These are phyloP conservation scores for Botrytis medusae DNA, from an alignment of 2,329 filamentous ascomycete genomes.

Conservation along the genomic window DNA sequence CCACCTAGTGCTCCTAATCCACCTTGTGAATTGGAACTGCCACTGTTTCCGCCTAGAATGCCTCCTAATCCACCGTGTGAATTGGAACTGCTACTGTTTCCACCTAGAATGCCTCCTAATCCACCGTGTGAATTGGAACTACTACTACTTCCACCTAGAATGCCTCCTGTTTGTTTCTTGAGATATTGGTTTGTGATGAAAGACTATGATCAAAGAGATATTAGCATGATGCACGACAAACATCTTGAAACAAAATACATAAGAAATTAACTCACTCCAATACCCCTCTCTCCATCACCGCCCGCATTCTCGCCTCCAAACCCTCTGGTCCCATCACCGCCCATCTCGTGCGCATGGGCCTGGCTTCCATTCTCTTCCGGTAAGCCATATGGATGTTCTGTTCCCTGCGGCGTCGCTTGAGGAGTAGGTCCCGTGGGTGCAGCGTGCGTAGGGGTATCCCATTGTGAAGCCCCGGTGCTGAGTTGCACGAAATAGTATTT, in stretches of 20 bases:
- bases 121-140: conserved; percentile 30
- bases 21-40: conserved; percentile 27
- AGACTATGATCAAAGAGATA: conserved; percentile 24
- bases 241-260: not conserved
- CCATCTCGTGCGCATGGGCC: conserved; percentile 42
- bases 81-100: conserved; percentile 21
- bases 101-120: conserved; percentile 26
- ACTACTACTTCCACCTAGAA: conserved; percentile 15
- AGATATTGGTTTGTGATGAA: conserved; percentile 39
- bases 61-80: conserved; percentile 30
- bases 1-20: conserved; percentile 41
- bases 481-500: conserved; percentile 74
- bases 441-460: conserved; percentile 68
- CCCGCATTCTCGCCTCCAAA: conserved; percentile 62
- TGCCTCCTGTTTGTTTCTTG: conserved; percentile 18
- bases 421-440: conserved; percentile 62
- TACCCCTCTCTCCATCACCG: conserved; percentile 63
- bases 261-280: conserved; percentile 57
- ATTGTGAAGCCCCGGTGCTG: conserved; percentile 69
- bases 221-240: not conserved
- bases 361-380: conserved; percentile 38
- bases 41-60: conserved; percentile 11
- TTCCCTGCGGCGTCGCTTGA: conserved; percentile 46
- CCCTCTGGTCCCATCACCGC: conserved; percentile 59
- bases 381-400: conserved; percentile 63